Evolutionary conservation across 108 stramenopile species (phyloP).

Genomic region (Pseudonitzschia multistriata): DNA sequence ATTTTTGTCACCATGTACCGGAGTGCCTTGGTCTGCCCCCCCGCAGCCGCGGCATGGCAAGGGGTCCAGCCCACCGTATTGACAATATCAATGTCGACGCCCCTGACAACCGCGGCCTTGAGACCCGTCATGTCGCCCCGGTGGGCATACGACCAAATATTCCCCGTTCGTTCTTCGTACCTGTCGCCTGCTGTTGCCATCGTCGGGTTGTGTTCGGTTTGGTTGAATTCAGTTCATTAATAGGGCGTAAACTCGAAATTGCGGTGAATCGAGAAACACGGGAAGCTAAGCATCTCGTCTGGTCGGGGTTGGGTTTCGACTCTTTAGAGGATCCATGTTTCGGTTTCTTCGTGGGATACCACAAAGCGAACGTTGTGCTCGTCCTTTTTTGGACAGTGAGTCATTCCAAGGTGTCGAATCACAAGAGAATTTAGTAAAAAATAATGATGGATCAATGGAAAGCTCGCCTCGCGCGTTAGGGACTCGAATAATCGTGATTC

Average conservation of each 20-base stretch:
- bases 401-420: background rate
- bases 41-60: background rate
- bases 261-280: too few species aligned
- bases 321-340: too few species aligned
- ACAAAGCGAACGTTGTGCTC: too few species aligned
- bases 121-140: constrained; percentile 6
- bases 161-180: constrained; percentile 5
- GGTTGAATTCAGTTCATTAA: too few species aligned
- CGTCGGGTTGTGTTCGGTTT: background rate
- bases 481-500: background rate
- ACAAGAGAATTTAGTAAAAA: background rate
- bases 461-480: background rate
- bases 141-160: constrained; percentile 5
- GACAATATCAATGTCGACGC: background rate
- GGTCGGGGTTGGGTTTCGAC: too few species aligned
- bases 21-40: background rate
- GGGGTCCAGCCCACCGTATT: constrained; percentile 3
- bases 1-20: background rate
- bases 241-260: too few species aligned
- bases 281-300: too few species aligned
- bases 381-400: too few species aligned
- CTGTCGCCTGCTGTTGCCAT: background rate
- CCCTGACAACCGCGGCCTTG: background rate
- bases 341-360: too few species aligned
- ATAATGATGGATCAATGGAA: background rate